Percentiles rank a stretch among this genome's conserved stretches.
phyloP scores from a whole-genome alignment of 2,329 filamentous ascomycete species.

The Bipolaris gigantea region DNA sequence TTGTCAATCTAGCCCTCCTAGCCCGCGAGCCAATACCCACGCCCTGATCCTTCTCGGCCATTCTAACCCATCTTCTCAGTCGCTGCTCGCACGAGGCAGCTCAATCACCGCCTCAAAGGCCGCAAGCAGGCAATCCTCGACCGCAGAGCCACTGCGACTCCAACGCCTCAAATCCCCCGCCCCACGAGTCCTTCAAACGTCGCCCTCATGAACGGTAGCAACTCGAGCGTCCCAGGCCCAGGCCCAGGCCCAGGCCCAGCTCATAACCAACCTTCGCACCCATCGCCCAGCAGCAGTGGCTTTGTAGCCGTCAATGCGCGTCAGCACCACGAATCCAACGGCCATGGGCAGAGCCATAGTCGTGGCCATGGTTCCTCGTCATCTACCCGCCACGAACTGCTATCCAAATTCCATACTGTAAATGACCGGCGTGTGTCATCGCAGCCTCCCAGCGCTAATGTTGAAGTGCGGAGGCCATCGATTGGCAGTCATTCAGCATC shows the following conservation, averaged over 20 bases:
- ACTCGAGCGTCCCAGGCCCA: slow-evolving; percentile 20
- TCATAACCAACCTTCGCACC: slow-evolving; percentile 22
- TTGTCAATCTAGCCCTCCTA: background rate
- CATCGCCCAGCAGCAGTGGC: slow-evolving; percentile 50
- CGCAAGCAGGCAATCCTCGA: slow-evolving; percentile 72
- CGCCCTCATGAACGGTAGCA: slow-evolving; percentile 47
- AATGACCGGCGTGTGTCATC: slow-evolving; percentile 52
- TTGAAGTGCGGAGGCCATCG: slow-evolving; percentile 34
- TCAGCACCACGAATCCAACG: slow-evolving; percentile 44
- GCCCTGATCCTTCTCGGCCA: background rate
- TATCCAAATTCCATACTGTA: slow-evolving; percentile 65
- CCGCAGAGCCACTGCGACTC: slow-evolving; percentile 58
- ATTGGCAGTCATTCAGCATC: slow-evolving; percentile 28
- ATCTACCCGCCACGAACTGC: slow-evolving; percentile 60
- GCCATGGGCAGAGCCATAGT: slow-evolving; percentile 17
- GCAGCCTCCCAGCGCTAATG: slow-evolving; percentile 28
- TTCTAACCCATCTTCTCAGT: slow-evolving; percentile 48
- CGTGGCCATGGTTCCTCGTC: slow-evolving; percentile 56
- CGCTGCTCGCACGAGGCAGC: slow-evolving; percentile 70
- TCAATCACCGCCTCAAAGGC: slow-evolving; percentile 78
- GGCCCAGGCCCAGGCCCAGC: slow-evolving; percentile 9
- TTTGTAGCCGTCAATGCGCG: slow-evolving; percentile 63
- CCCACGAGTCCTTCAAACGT: slow-evolving; percentile 47
- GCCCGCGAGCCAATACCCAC: background rate
- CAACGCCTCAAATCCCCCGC: slow-evolving; percentile 35